Conservation (phyloP, 2,329 filamentous ascomycete species). For the Immersiporthe knoxdaviesiana region DNA sequence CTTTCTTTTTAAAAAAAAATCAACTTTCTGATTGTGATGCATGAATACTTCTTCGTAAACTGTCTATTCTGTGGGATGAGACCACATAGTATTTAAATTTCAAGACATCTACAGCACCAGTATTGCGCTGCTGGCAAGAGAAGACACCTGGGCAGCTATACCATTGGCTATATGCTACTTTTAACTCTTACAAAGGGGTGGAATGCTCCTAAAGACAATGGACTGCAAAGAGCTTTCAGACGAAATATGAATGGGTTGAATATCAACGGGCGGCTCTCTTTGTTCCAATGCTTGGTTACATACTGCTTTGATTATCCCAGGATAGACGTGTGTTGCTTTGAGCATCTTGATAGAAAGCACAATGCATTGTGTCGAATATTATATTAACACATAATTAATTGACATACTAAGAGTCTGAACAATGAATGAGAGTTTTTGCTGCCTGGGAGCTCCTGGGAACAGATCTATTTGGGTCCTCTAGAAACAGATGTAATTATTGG, state of each 20-base stretch:
- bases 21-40: neutral
- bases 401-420: neutral
- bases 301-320: neutral
- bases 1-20: too few species aligned
- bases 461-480: too few species aligned
- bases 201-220: neutral
- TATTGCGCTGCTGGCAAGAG: neutral
- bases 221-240: neutral
- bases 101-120: neutral
- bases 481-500: neutral
- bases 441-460: too few species aligned
- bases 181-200: neutral
- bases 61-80: neutral
- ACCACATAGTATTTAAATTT: neutral
- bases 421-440: too few species aligned
- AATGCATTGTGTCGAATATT: neutral
- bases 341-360: neutral
- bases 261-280: neutral
- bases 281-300: neutral
- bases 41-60: neutral
- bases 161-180: neutral
- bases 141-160: neutral
- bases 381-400: neutral
- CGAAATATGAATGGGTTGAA: neutral
- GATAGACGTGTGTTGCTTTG: neutral